Percentiles rank a stretch among this genome's conserved stretches.
Evolutionary conservation across 495 filamentous ascomycete genomes (phyloP).

Genomic region (Tuber melanosporum): DNA sequence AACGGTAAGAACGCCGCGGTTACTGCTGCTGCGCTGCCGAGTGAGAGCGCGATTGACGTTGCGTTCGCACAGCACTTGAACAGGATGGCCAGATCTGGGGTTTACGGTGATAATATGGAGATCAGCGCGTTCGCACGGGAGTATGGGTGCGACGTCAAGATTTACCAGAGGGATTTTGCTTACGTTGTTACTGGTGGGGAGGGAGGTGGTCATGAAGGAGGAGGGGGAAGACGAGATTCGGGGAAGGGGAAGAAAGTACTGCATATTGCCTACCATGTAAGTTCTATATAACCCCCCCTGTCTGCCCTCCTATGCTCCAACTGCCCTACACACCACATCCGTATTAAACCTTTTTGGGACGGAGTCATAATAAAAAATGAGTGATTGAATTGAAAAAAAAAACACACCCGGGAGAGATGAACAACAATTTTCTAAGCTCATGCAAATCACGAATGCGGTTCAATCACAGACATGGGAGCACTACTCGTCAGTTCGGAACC

Average conservation of each 20-base stretch:
- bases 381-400: not conserved
- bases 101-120: conserved; percentile 67
- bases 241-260: conserved; percentile 40
- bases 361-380: not conserved
- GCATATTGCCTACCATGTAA: conserved; percentile 69
- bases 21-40: conserved; percentile 40
- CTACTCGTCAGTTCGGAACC: conserved; percentile 65
- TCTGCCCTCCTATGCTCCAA: not conserved
- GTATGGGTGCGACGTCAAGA: conserved; percentile 58
- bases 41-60: conserved; percentile 54
- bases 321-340: conserved; percentile 14
- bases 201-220: conserved; percentile 35
- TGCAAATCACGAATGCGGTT: conserved; percentile 12
- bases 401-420: conserved; percentile 5
- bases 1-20: conserved; percentile 5
- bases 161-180: conserved; percentile 51
- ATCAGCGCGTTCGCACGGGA: conserved; percentile 61
- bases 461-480: conserved; percentile 57
- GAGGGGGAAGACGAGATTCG: not conserved
- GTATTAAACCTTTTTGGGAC: not conserved
- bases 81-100: conserved; percentile 56
- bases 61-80: conserved; percentile 58
- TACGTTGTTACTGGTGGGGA: conserved; percentile 46
- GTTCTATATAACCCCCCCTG: conserved; percentile 28
- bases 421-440: conserved; percentile 3